A percentile compares a stretch with the other conserved stretches of the same genome.
Conservation (phyloP, 2,329 filamentous ascomycete species). For the Dactylellina cionopaga region DNA sequence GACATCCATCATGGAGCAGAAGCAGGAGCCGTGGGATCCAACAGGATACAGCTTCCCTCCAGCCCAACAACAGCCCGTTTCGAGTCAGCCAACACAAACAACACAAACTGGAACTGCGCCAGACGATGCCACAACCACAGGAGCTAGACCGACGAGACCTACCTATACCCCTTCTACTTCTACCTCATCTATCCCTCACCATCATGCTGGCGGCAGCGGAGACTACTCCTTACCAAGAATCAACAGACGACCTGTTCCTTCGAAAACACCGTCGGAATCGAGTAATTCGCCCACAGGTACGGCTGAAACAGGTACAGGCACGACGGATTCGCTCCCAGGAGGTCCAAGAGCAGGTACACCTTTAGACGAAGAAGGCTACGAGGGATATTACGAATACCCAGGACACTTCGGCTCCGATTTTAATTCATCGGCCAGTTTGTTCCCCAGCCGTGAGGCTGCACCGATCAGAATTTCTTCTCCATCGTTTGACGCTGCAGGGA, state of each 20-base stretch:
- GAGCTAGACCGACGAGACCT: constrained; percentile 46
- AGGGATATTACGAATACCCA: constrained; percentile 47
- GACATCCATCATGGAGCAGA: constrained; percentile 35
- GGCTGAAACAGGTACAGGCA: constrained; percentile 43
- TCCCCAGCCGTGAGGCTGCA: constrained; percentile 37
- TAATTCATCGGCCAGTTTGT: constrained; percentile 20
- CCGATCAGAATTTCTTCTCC: constrained; percentile 49
- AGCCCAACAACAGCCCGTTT: constrained; percentile 49
- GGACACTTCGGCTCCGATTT: constrained; percentile 39
- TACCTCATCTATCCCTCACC: constrained; percentile 47
- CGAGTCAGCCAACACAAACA: constrained; percentile 52
- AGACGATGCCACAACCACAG: constrained; percentile 11
- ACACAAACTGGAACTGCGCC: constrained; percentile 43
- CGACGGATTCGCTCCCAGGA: constrained; percentile 35
- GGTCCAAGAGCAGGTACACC: constrained; percentile 33
- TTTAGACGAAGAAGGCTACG: constrained; percentile 44
- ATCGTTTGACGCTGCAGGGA: constrained; percentile 37
- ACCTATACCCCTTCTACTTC: constrained; percentile 52
- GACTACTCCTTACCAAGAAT: constrained; percentile 46
- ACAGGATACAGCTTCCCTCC: constrained; percentile 37
- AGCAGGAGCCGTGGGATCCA: constrained; percentile 48
- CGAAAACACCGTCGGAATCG: constrained; percentile 48
- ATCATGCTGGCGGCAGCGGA: constrained; percentile 42
- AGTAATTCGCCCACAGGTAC: constrained; percentile 49
- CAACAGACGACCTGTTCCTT: constrained; percentile 37